Evolutionary conservation across 352 stramenopile species (phyloP), one percentile per base, ranked within the genome.

Genomic region (Globisporangium irregulare): DNA sequence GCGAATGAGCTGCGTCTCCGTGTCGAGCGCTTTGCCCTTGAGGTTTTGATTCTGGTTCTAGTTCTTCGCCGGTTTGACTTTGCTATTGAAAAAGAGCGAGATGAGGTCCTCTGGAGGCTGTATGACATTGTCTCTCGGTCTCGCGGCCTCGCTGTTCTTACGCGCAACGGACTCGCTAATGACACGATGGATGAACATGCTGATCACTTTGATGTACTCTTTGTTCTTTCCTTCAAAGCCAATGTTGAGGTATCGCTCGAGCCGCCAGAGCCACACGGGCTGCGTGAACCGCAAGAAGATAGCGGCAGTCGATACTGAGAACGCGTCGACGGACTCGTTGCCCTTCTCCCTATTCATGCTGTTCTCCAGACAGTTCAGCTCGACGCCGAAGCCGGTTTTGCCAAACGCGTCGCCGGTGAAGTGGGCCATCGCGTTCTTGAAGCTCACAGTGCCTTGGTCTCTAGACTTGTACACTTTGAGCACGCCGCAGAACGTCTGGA

Each of bases 321-420:
- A 60, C 6, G 29, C 27, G 18, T 60, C 27, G 54, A 60, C 54
- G 2, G 41, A 46, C 54, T 60, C 54, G 18, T 60, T 60, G 54
- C 54, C 27, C 15, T 60, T 41, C 4, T 0, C 14, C 6, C 54
- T 27, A 2, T 25, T 14, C 1, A 41, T 6, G 12, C 54, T 18
- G 3, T 60, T 41, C 27, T 60, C 54, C 12, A 60, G 54, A 27
- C 54, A 60, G 15, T 60, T 1, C 5, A 93, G 68, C 14, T 91
- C 74, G n/a, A 90, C 73, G 24, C 83, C 82, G 72, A 94, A 92
- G 32, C 78, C 82, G 55, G 92, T 87, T 46, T 87, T 82, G 20
- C 75, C 82, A 72, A 94, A 92, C 41, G 87, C 76, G 59, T 94
- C 86, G 68, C 87, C 82, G 10, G 86, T 90, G 64, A 90, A 85